Evolutionary conservation across 1,139 yeast genomes (phyloP), one percentile per base, ranked within the genome.

Genomic region (Scheffersomyces segobiensis): DNA sequence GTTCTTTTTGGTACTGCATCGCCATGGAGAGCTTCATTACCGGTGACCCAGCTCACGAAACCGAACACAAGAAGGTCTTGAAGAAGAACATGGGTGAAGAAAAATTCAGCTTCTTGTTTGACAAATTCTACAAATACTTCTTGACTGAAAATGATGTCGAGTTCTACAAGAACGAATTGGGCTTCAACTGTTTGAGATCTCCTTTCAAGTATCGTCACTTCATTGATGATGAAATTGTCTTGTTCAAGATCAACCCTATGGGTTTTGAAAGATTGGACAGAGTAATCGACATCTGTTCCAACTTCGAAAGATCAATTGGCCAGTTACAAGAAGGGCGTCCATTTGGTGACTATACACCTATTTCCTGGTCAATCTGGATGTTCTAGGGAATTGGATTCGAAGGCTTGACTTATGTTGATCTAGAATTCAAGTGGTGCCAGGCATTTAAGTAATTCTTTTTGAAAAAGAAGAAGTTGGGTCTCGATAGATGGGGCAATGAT

Each of bases 11-110:
- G 79, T 32, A 66, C 81, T 49, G 83, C 82, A 73, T 72, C 49
- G 84, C 84, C 32, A 80, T 80, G 84, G 84, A 80, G 64, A 80
- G 80, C 64, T 80, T 80, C 75, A 80, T 80, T 60, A 80, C 83
- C 50, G 84, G 84, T 3, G 80, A 75, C 59, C 81, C 84, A 18
- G 84, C 83, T 6, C 81, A 78, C 61, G 84, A 80, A 63, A 75
- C 81, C 21, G 83, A 80, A 63, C 83, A 78, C 62, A 79, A 79
- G 61, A 60, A 68, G 53, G 79, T 76, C 1, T 64, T 80, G 57
- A 60, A 63, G 54, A 57, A 63, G 49, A 75, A 67, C 22, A 73
- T 80, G 56, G 84, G 84, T 49, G 58, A 73, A 58, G 82, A 80
- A 53, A 80, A 80, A 63, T 76, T 71, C 59, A 75, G 78, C 24